Evolutionary conservation across 495 filamentous ascomycete species (phyloP).

Genomic region (Xylona heveae): DNA sequence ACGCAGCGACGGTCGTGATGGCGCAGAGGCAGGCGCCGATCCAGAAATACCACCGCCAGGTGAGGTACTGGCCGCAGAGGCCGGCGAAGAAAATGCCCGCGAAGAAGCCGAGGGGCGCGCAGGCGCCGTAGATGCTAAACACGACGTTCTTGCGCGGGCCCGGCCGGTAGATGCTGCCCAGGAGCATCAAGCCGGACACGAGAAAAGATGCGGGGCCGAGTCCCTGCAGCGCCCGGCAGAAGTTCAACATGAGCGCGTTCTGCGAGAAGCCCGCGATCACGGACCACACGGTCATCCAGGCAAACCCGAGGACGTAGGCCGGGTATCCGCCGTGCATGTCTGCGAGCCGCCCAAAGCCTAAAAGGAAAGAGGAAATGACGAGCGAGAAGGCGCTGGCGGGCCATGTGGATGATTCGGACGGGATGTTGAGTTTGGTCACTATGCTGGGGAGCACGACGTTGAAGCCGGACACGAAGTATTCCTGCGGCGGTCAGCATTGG

Average conservation of each 20-base stretch:
- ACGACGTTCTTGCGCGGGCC: conserved; percentile 73
- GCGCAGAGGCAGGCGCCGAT: conserved; percentile 37
- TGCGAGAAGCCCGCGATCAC: conserved; percentile 51
- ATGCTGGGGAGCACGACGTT: conserved; percentile 61
- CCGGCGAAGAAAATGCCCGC: conserved; percentile 66
- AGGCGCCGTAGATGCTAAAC: conserved; percentile 62
- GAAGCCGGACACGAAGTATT: conserved; percentile 78
- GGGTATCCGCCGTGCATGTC: conserved; percentile 61
- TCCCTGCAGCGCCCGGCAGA: conserved; percentile 59
- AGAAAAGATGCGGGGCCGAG: conserved; percentile 60
- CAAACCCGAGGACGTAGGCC: conserved; percentile 42
- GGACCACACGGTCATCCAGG: conserved; percentile 55
- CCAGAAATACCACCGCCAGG: conserved; percentile 68
- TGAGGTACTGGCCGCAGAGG: conserved; percentile 35
- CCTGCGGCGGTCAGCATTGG: conserved; percentile 13
- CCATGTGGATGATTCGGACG: conserved; percentile 45
- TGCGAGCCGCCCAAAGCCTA: conserved; percentile 55
- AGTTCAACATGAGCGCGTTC: conserved; percentile 50
- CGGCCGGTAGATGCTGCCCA: conserved; percentile 63
- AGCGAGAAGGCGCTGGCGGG: conserved; percentile 61
- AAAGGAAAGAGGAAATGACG: conserved; percentile 48
- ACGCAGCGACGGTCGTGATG: conserved; percentile 29
- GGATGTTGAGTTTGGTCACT: conserved; percentile 38
- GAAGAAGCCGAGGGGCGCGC: conserved; percentile 63
- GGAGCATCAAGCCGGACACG: conserved; percentile 55